Percentiles rank a stretch among this genome's conserved stretches.
Conservation (phyloP, 495 filamentous ascomycete species). For the Penicillium nucicola region DNA sequence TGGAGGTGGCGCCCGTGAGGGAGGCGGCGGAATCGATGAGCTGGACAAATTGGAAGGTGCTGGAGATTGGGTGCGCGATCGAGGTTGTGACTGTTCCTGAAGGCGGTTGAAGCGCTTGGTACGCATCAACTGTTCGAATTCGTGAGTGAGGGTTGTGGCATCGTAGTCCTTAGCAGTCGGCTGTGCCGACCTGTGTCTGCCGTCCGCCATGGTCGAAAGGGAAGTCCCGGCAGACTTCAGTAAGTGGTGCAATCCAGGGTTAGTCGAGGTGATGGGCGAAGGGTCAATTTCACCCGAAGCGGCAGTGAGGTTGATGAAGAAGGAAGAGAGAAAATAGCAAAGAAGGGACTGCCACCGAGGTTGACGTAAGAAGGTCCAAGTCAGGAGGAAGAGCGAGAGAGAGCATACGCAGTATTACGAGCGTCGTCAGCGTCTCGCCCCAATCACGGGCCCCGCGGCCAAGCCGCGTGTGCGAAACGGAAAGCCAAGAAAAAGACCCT, state of each 20-base stretch:
- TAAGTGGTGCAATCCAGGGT: conserved; percentile 19
- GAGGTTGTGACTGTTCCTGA: conserved; percentile 55
- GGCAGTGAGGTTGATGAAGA: conserved; percentile 6
- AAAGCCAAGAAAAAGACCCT: conserved; percentile 33
- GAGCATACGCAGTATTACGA: conserved; percentile 26
- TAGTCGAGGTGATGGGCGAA: conserved; percentile 10
- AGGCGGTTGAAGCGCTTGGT: conserved; percentile 77
- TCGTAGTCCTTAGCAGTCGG: conserved; percentile 37
- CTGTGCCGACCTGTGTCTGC: conserved; percentile 30
- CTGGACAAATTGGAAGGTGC: conserved; percentile 36
- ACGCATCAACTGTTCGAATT: conserved; percentile 76
- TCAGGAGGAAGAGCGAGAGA: conserved; percentile 6
- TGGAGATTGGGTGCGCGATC: conserved; percentile 52
- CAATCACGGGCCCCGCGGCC: conserved; percentile 41
- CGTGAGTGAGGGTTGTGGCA: conserved; percentile 49
- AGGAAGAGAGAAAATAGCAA: conserved; percentile 8
- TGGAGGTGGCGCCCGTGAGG: conserved; percentile 39
- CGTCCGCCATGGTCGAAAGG: conserved; percentile 40
- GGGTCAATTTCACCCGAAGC: conserved; percentile 14
- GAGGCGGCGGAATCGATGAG: conserved; percentile 37
- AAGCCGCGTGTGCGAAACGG: conserved; percentile 45
- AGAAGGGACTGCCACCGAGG: conserved; percentile 10
- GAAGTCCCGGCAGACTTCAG: conserved; percentile 24
- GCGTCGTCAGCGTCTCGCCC: conserved; percentile 48
- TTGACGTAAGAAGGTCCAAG: conserved; percentile 8